phyloP scores from a whole-genome alignment of 2,329 filamentous ascomycete genomes.

The Gremmenia infestans region DNA sequence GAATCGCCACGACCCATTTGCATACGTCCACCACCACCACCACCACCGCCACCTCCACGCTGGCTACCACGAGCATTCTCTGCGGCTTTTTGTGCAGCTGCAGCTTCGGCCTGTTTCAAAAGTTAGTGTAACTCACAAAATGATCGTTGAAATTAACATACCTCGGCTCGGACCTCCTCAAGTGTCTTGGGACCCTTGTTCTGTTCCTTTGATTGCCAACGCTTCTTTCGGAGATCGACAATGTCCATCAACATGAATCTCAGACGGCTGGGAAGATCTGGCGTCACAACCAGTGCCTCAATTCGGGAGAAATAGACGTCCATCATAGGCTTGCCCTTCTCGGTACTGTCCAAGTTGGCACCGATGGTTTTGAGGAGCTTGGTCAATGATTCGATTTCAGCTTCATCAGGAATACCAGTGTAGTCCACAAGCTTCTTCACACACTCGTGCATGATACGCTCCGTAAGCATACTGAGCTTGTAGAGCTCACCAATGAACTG shows the following conservation, averaged over 20 bases:
- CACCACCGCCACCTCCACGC: conserved; percentile 48
- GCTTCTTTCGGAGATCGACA: conserved; percentile 70
- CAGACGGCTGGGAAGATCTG: conserved; percentile 78
- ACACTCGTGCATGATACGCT: conserved; percentile 99
- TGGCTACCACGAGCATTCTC: conserved; percentile 60
- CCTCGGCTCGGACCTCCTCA: conserved; percentile 80
- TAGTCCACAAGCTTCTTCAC: conserved; percentile 96
- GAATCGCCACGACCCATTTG: conserved; percentile 79
- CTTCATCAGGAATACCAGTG: conserved; percentile 86
- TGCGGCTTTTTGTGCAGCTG: conserved; percentile 73
- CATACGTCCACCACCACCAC: conserved; percentile 63
- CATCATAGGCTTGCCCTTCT: conserved; percentile 83
- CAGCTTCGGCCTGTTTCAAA: conserved; percentile 56
- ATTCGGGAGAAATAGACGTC: conserved; percentile 92
- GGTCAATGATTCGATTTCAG: conserved; percentile 91
- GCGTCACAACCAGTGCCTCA: conserved; percentile 71
- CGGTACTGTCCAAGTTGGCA: conserved; percentile 74
- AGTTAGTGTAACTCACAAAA: conserved; percentile 24
- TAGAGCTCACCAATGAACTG: conserved; percentile 99
- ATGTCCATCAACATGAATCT: conserved; percentile 97
- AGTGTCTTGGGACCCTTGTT: conserved; percentile 98
- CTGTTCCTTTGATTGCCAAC: conserved; percentile 81
- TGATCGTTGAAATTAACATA: conserved; percentile 35
- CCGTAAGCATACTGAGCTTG: conserved; percentile 97
- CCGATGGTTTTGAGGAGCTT: conserved; percentile 92